These are phyloP conservation scores for Tolypocladium ophioglossoides DNA, from an alignment of 2,329 filamentous ascomycete species.

Conservation along the genomic window DNA sequence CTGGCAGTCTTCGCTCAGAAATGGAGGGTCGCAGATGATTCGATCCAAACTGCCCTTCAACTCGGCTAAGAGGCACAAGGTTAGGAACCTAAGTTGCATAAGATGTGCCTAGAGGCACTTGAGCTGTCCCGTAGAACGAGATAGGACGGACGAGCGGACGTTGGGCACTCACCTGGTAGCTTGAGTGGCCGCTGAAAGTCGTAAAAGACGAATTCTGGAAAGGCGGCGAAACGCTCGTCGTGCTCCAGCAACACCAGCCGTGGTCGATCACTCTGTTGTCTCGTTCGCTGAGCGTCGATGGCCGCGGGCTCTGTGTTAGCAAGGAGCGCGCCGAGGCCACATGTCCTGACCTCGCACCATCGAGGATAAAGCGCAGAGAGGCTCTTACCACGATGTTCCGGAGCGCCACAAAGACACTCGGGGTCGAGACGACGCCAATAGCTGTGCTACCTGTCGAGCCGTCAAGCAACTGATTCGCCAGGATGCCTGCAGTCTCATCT, in stretches of 20 bases:
- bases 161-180: constrained; percentile 38
- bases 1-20: constrained; percentile 71
- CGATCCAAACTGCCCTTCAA: constrained; percentile 57
- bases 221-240: constrained; percentile 62
- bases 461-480: constrained; percentile 56
- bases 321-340: not conserved
- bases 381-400: constrained; percentile 56
- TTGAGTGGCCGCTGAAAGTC: constrained; percentile 61
- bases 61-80: constrained; percentile 21
- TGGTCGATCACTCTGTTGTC: constrained; percentile 27
- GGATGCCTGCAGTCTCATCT: constrained; percentile 54
- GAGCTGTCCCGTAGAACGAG: not conserved
- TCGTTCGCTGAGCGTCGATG: constrained; percentile 6
- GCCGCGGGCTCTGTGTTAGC: not conserved
- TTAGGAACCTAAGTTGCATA: not conserved
- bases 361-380: not conserved
- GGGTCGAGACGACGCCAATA: constrained; percentile 63
- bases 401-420: constrained; percentile 66
- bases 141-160: not conserved
- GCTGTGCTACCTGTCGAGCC: constrained; percentile 44
- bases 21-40: constrained; percentile 69
- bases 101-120: not conserved
- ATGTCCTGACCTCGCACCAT: not conserved
- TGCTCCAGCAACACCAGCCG: constrained; percentile 60
- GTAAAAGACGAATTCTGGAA: constrained; percentile 64